Evolutionary conservation across 2,329 filamentous ascomycete species (phyloP), one percentile per base, ranked within the genome.

Genomic region (Fusarium kyushuense): DNA sequence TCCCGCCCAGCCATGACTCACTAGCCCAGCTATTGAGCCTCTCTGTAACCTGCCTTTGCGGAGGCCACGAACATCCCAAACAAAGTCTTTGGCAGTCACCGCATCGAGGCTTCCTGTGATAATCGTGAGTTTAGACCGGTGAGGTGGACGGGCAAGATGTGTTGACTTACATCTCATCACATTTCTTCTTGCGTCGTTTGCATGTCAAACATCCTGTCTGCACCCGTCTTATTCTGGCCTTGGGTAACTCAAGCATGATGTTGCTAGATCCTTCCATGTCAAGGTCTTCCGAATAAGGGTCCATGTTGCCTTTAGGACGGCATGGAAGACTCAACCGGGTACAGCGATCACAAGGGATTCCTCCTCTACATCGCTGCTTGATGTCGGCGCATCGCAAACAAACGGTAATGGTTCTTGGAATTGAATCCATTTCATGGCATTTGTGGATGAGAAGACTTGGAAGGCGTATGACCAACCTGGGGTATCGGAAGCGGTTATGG

Each of bases 311-410:
- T 41, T 59, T 59, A 1, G 41, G 56, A 14, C 41, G 56, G n/a
- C 56, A 59, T 2, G 56, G 56, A 2, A 59, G 21, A 13, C 56
- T 59, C 32, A 59, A 12, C 3, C 56, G 30, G 2, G n/a, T 30
- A 14, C 56, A 59, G 10, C 56, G 53, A 1, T 59, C 56, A 4
- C 56, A 59, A 0, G 56, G 56, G 1, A 41, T 45, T 0, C 56
- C 56, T 12, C 56, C 56, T 27, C 56, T 58, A 2, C 56, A 59
- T 17, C 56, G 41, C 12, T 59, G 53, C 12, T 59, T 59, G 21
- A 59, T 59, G 6, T 58, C 56, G 1, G 53, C 53, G n/a, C 56
- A 59, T 3, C 56, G 41, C 14, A 58, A 33, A 17, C 56, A 33
- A 33, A 33, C 32, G 32, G 32, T 33, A 33, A 33, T 33, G 14